Evolutionary conservation across 352 stramenopile genomes (phyloP), one percentile per base, ranked within the genome.

Genomic region (Saprolegnia diclina): DNA sequence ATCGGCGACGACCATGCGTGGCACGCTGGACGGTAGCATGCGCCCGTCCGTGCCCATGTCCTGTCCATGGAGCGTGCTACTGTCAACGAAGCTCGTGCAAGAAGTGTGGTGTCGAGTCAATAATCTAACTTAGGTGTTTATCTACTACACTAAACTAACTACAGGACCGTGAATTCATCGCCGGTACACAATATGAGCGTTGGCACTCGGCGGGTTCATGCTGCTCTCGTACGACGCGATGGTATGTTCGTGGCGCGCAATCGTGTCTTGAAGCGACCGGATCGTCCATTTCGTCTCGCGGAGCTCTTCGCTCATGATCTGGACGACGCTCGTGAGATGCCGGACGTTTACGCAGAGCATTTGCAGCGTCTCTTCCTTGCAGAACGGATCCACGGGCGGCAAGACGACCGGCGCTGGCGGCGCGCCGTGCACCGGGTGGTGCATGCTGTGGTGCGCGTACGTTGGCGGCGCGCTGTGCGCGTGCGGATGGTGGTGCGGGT

Each of bases 261-360:
- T 59, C 13, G 52, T 59, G n/a, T 59, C 52, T 59, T 59, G 52
- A 42, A 59, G 35, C 11, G 52, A 59, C 35, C 52, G 52, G n/a
- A 59, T 59, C 19, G 52, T 59, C 52, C 52, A 59, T 59, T 59
- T 59, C 3, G 52, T 59, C 52, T 59, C 52, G 11, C 52, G 52
- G 35, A 59, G 52, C 19, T 59, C 52, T 59, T 59, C 52, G 35
- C 52, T 59, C 52, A 59, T 59, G 35, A 59, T 59, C 19, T 59
- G 52, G 13, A 59, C 52, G 13, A 59, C 52, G 52, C 52, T 59
- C 3, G 52, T 59, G 7, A 59, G 52, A 11, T 59, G 52, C 11
- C 52, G 52, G 13, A 59, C 52, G 19, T 59, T 59, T 18, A 40
- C 52, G 9, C 52, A 59, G 3, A 59, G 35, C 52, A 59, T 59